Base-by-base conservation (phyloP, 371 early-diverging fungal genomes). In the Funneliformis caledonium region DNA sequence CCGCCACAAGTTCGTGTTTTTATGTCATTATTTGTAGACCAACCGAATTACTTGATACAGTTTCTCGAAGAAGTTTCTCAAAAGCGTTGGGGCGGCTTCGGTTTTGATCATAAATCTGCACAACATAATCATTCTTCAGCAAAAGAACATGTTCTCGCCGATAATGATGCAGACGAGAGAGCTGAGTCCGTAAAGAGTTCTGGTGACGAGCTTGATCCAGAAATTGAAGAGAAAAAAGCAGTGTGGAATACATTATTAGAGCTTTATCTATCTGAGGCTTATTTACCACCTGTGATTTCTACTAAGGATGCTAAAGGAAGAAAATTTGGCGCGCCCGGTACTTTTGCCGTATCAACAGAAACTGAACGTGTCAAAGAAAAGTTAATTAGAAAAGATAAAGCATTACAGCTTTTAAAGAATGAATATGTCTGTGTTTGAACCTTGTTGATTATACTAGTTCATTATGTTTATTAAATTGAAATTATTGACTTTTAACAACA, bases 241-340 rank as follows among this genome's bases (percentile, higher is more conserved):
- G 90, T 95, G 6, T 97, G 97, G 94, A 94, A 95, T 81, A 96
- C 97, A 0, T 85, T 98, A 42, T 82, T 98, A 81, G 97, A 98
- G 81, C 89, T 97, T n/a, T 95, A 96, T 80, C 84, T 98, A 81
- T 89, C 91, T 78, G 90, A 91, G 67, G 82, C 59, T 7, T 79
- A 79, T 70, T 50, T 79, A n/a, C 83, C 85, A 7, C 84, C 82
- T 1, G 75, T 74, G 47, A 60, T 74, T 2, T 68, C 75, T 0
- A 79, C 77, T 33, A 83, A 80, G 47, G 82, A 78, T 60, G 60
- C 22, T 19, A 75, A 83, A 73, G 83, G 84, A 82, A 81, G 78
- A 80, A 65, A 78, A 73, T 33, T 83, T 79, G 65, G 75, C 8
- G 76, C 83, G n/a, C 76, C 78, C 16, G 61, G 80, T 50, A 59